phyloP scores from a whole-genome alignment of 2,329 filamentous ascomycete genomes.

The Penicillium italicum region DNA sequence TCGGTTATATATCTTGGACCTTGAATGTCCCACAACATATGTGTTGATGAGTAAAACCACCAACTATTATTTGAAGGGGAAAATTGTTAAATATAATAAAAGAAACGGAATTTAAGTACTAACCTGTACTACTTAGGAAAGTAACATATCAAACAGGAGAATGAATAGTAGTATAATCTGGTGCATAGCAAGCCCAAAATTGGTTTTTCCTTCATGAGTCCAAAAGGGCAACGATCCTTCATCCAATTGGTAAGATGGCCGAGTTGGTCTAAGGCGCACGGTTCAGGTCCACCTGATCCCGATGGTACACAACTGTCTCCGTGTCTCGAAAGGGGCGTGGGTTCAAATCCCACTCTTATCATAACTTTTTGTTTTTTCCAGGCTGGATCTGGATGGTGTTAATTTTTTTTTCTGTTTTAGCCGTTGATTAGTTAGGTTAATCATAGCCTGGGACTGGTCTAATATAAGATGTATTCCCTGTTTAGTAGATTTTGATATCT shows the following conservation, averaged over 20 bases:
- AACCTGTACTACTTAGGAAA: not conserved
- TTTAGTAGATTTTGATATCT: no score
- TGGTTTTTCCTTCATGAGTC: no score
- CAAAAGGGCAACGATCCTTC: no score
- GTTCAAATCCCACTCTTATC: conserved; percentile 14
- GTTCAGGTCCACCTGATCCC: conserved; percentile 32
- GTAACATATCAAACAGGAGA: not conserved
- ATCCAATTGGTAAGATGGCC: conserved; percentile 29
- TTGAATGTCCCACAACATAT: not conserved
- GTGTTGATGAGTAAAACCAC: not conserved
- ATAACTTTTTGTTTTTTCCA: conserved; percentile 5
- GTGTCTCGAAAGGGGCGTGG: conserved; percentile 13
- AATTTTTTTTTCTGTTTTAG: not conserved
- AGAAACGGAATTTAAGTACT: not conserved
- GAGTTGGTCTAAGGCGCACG: conserved; percentile 37
- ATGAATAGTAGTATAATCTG: not conserved
- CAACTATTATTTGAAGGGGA: not conserved
- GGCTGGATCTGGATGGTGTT: no score
- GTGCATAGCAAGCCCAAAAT: not conserved
- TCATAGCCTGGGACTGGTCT: no score
- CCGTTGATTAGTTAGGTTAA: no score
- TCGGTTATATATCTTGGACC: not conserved
- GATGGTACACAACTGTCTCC: conserved; percentile 13
- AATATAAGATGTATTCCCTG: no score
- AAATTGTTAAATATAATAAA: not conserved